A percentile compares a stretch with the other conserved stretches of the same genome.
Conservation (phyloP, 176 grass and related monocot species). For the Ensete ventricosum region DNA sequence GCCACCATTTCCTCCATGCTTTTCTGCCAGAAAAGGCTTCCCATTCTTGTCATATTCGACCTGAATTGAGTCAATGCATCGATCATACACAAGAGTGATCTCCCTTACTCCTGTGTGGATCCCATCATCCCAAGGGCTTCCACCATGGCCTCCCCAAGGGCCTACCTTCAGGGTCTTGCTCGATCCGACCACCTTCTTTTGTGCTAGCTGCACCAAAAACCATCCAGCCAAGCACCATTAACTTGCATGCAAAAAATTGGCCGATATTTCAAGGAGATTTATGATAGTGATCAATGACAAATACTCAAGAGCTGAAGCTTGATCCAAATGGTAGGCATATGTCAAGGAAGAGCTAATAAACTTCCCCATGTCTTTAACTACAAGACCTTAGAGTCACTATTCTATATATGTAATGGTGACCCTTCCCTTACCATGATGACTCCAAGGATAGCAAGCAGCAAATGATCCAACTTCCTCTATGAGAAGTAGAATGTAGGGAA, state of each 20-base stretch:
- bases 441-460: no score
- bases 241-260: no score
- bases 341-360: no score
- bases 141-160: constrained; percentile 34
- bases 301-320: no score
- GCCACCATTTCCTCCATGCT: constrained; percentile 2
- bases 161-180: constrained; percentile 33
- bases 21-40: constrained; percentile 1
- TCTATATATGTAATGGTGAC: no score
- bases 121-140: constrained; percentile 36
- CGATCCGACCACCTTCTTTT: constrained; percentile 22
- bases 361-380: no score
- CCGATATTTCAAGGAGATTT: no score
- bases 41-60: constrained; percentile 30
- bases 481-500: neutral
- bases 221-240: no score
- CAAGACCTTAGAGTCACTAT: no score
- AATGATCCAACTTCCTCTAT: neutral
- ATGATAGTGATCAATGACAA: no score
- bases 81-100: constrained; percentile 22
- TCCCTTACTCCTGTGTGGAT: constrained; percentile 23
- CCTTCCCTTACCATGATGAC: no score
- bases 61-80: constrained; percentile 23
- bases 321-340: no score
- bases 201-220: neutral